phyloP scores from a whole-genome alignment of 208 protist genomes.

The Leishmania mexicana region DNA sequence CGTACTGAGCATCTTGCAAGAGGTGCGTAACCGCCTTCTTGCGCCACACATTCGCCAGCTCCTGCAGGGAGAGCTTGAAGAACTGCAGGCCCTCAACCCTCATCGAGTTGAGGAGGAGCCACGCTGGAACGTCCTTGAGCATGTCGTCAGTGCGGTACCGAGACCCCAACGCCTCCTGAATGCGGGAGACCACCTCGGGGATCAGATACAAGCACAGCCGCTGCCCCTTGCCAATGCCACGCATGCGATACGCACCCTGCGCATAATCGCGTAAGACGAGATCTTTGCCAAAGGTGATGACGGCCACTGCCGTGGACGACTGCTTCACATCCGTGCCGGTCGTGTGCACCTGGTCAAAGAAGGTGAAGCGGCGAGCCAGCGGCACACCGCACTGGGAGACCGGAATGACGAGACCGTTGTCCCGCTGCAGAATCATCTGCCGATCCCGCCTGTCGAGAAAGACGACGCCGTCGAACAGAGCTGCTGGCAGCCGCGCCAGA shows the following conservation, averaged over 20 bases:
- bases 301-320: slow-evolving; percentile 84
- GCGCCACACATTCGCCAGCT: slow-evolving; percentile 90
- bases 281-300: slow-evolving; percentile 96
- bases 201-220: slow-evolving; percentile 93
- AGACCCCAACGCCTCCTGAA: slow-evolving; percentile 60
- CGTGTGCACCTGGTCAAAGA: slow-evolving; percentile 96
- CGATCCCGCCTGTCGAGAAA: slow-evolving; percentile 93
- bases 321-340: slow-evolving; percentile 97
- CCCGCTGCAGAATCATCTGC: slow-evolving; percentile 94
- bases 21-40: slow-evolving; percentile 84
- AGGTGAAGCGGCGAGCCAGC: slow-evolving; percentile 90
- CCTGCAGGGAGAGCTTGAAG: slow-evolving; percentile 90
- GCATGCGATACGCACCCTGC: slow-evolving; percentile 93
- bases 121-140: slow-evolving; percentile 84
- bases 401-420: slow-evolving; percentile 77
- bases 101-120: slow-evolving; percentile 92
- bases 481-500: slow-evolving; percentile 61
- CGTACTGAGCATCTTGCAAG: slow-evolving; percentile 56
- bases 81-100: slow-evolving; percentile 83
- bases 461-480: slow-evolving; percentile 93
- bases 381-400: slow-evolving; percentile 94
- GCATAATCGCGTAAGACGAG: slow-evolving; percentile 96
- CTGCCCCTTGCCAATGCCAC: slow-evolving; percentile 93
- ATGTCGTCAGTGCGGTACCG: slow-evolving; percentile 49
- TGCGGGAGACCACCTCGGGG: slow-evolving; percentile 86